A percentile compares a stretch with the other conserved stretches of the same genome.
Conservation (phyloP, 164 flowering plant genomes). For the Annona cherimola region DNA sequence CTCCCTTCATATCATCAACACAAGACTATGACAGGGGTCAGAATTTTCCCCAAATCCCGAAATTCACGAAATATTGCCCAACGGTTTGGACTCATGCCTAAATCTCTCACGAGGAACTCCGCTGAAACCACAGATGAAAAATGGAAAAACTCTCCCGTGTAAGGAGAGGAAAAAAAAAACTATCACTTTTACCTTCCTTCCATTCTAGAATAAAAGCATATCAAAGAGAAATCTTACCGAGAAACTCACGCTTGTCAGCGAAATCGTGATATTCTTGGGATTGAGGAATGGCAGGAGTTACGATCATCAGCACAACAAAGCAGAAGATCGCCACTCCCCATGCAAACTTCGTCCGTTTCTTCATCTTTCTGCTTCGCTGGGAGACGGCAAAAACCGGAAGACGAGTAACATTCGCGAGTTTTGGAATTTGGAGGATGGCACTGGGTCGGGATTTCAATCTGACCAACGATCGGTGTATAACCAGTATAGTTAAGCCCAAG, state of each 20-base stretch:
- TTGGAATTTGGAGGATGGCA: too few species aligned
- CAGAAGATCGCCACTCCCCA: constrained; percentile 62
- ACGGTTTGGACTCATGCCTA: background rate
- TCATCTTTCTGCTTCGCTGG: constrained; percentile 28
- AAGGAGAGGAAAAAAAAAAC: background rate
- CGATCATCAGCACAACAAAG: constrained; percentile 76
- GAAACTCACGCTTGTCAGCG: constrained; percentile 73
- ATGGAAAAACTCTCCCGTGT: too few species aligned
- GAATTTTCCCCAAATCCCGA: background rate
- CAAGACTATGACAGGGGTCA: background rate
- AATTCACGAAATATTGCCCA: background rate
- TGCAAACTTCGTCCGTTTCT: constrained; percentile 31
- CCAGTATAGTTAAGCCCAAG: too few species aligned
- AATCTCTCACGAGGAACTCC: background rate
- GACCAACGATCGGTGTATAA: too few species aligned
- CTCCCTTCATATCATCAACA: too few species aligned
- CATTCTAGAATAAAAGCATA: too few species aligned
- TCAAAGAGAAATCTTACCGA: constrained; percentile 37
- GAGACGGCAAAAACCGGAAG: background rate
- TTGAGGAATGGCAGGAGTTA: constrained; percentile 88
- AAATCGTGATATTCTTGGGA: constrained; percentile 79
- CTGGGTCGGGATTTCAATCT: too few species aligned
- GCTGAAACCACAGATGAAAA: background rate
- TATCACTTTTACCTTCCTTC: background rate
- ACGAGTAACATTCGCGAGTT: too few species aligned